Evolutionary conservation across 176 grass and related monocot genomes (phyloP).

Genomic region (Oryza rufipogon): DNA sequence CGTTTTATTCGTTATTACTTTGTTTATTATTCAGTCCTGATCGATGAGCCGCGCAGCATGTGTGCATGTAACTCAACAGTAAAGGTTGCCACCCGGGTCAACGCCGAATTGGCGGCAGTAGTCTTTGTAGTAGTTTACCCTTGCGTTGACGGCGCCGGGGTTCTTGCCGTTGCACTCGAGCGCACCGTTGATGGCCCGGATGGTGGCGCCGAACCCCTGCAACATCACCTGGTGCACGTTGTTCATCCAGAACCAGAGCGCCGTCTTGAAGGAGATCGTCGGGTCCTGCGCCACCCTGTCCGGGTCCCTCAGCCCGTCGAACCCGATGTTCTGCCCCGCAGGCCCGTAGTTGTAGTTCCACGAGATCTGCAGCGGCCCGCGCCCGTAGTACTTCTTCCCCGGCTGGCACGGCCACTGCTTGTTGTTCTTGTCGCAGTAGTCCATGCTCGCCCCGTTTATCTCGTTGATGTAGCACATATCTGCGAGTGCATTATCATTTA

Average conservation of each 20-base stretch:
- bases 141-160: background rate
- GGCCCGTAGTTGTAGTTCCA: constrained; percentile 94
- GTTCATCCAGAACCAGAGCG: constrained; percentile 81
- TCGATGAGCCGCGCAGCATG: background rate
- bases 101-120: constrained; percentile 75
- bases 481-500: background rate
- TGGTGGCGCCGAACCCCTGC: constrained; percentile 66
- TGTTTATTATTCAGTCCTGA: background rate
- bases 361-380: constrained; percentile 66
- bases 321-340: constrained; percentile 59
- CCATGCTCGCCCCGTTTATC: constrained; percentile 43
- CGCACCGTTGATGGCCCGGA: constrained; percentile 51
- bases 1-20: background rate
- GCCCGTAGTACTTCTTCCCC: constrained; percentile 65
- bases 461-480: constrained; percentile 90
- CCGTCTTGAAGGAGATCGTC: constrained; percentile 64
- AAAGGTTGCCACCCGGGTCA: constrained; percentile 60
- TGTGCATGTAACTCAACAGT: constrained; percentile 39
- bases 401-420: constrained; percentile 55
- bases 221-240: constrained; percentile 52
- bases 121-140: constrained; percentile 54
- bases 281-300: constrained; percentile 68
- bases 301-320: constrained; percentile 65
- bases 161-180: constrained; percentile 69
- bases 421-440: constrained; percentile 49